Evolutionary conservation across 2,329 filamentous ascomycete genomes (phyloP).

Genomic region (Penicillium sumatraense): DNA sequence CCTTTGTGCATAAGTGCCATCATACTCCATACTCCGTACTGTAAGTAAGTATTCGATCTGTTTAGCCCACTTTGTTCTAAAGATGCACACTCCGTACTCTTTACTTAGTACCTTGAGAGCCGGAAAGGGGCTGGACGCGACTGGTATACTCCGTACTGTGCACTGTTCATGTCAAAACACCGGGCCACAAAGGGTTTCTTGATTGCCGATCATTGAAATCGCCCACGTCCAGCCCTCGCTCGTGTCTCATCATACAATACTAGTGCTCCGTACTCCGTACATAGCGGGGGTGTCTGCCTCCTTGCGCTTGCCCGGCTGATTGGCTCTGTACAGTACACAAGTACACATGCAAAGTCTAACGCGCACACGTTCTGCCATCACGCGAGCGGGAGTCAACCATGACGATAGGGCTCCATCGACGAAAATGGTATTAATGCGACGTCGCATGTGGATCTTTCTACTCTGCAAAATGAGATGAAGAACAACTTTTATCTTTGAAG

Average conservation of each 20-base stretch:
- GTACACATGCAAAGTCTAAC: background rate
- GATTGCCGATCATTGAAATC: constrained; percentile 8
- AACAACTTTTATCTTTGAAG: background rate
- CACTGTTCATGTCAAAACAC: background rate
- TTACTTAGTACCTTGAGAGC: background rate
- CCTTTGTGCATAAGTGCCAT: constrained; percentile 15
- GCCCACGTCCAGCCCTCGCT: constrained; percentile 7
- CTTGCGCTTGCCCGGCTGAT: background rate
- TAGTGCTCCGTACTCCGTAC: too few species aligned
- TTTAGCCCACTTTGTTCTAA: background rate
- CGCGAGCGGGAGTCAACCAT: background rate
- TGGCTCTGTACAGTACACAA: background rate
- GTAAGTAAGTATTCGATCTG: too few species aligned
- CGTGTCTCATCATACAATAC: constrained; percentile 1
- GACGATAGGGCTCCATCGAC: background rate
- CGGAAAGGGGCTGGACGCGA: constrained; percentile 8
- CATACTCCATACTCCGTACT: too few species aligned
- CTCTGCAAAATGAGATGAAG: background rate
- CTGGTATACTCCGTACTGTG: too few species aligned
- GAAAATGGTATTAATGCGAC: constrained; percentile 5
- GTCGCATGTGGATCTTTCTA: too few species aligned
- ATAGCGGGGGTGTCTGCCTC: background rate
- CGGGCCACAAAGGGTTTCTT: constrained; percentile 13
- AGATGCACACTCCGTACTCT: background rate
- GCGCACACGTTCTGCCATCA: background rate